phyloP scores from a whole-genome alignment of 129 eudicot genomes.

The Saussurea involucrata region DNA sequence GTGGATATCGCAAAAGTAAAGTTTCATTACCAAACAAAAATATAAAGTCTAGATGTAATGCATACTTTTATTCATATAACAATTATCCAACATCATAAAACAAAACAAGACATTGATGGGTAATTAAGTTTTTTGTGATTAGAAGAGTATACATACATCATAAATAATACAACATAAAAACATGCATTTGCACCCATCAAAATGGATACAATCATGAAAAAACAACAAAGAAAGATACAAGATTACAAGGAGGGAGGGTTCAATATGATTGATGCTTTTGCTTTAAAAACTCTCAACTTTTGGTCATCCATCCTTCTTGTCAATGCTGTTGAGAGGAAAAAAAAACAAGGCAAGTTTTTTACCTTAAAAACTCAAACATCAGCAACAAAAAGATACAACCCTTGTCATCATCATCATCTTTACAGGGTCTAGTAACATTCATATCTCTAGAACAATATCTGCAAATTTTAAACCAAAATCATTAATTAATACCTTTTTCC shows the following conservation, averaged over 20 bases:
- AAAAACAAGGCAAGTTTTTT: slow-evolving; percentile 29
- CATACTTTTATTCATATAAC: no score
- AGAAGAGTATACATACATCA: not conserved
- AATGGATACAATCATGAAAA: slow-evolving; percentile 36
- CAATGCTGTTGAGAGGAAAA: slow-evolving; percentile 27
- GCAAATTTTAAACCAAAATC: slow-evolving; percentile 10
- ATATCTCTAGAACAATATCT: slow-evolving; percentile 41
- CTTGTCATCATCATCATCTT: slow-evolving; percentile 5
- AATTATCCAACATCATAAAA: slow-evolving; percentile 10
- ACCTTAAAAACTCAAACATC: slow-evolving; percentile 39
- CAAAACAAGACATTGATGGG: slow-evolving; percentile 25
- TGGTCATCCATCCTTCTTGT: slow-evolving; percentile 36
- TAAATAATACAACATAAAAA: slow-evolving; percentile 18
- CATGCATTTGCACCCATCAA: slow-evolving; percentile 28
- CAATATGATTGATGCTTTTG: slow-evolving; percentile 22
- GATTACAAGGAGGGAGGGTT: slow-evolving; percentile 10
- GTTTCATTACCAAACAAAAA: not conserved
- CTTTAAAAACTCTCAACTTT: slow-evolving; percentile 31
- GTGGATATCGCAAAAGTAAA: not conserved
- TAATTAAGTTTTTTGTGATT: not conserved
- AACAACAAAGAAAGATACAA: not conserved
- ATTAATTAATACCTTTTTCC: not conserved
- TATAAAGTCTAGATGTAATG: no score
- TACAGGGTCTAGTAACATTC: slow-evolving; percentile 12
- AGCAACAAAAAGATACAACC: slow-evolving; percentile 25